Evolutionary conservation across 345 rosid species (phyloP), one percentile per base, ranked within the genome.

Genomic region (Bretschneidera sinensis): DNA sequence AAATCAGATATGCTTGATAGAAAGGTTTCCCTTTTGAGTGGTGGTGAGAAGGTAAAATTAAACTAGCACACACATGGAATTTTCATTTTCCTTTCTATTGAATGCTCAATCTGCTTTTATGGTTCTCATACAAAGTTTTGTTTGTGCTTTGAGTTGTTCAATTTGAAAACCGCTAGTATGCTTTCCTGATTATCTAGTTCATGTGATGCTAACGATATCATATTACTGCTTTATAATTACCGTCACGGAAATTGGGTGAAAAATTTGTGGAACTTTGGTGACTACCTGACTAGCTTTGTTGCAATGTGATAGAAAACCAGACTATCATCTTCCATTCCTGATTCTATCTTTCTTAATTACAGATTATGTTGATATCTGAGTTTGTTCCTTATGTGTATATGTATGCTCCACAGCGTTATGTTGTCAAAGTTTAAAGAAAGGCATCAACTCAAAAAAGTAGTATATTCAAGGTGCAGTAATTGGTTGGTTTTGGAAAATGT

Each of bases 1-100:
- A 92, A 92, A 76, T 85, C 87, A 14, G 94, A 92, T 66, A 92
- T 89, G 96, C 96, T 92, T 57, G 94, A 92, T 60, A 74, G 96
- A 63, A 92, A 89, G 69, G 98, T 89, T 74, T 81, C 85, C 56
- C 78, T 86, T 66, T 73, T 92, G 72, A 92, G 98, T 64, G 98
- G 98, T 57, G 98, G 98, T 49, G 98, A 92, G 85, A 92, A 92
- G 90, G 89, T 75, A 72, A 48, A 49, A 39, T 14, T 11, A 39
- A 14, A 5, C 45, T 39, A 11, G 45, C 45, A 39, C 15, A 39
- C 33, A 28, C 33, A 24, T 47, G 24, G 2, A 67, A 35, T 16
- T 34, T 14, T 10, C 16, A n/a, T 21, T 57, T 20, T 52, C 21
- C 22, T 10, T 21, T 69, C 15, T n/a, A 24, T 51, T 23, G 57